Base-by-base conservation (phyloP, 2,329 filamentous ascomycete genomes). In the Blastomyces silverae region DNA sequence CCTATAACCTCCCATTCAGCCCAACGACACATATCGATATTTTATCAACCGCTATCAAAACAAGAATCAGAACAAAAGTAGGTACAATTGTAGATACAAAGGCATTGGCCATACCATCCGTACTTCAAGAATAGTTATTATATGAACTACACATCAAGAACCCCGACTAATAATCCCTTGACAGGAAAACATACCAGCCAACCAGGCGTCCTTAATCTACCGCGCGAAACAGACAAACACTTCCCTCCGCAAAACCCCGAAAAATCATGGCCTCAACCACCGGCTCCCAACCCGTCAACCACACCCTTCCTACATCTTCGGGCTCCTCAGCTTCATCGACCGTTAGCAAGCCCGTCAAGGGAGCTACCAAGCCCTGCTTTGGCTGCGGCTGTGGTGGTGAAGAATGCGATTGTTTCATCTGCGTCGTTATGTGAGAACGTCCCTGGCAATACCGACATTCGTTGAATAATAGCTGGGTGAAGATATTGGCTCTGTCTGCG, bases 321-420 rank as follows among this genome's bases (percentile, higher is more conserved):
- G 68, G 71, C 63, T 74, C 70, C 37, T 71, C 75, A 25, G 73
- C 72, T 17, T 70, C 68, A 17, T 67, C 75, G 22, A 74, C 75
- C 0, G 70, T 78, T 61, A 73, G 70, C 57, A 76, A 76, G 62
- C 76, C 76, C 20, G 75, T 78, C 67, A 76, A 78, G 66, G 66
- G 71, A 2, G 73, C 75, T 3, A 73, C 75, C 10, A 78, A 77
- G 65, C 76, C 76, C 10, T 78, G 76, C 59, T 78, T 78, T 63
- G 75, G 76, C 3, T 78, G 76, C 61, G 76, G 77, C 56, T 78
- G 76, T 39, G 75, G 76, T 7, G 76, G 76, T 66, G 75, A 77
- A 59, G 75, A 76, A 48, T 78, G 76, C 44, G 76, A 78, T 65
- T 77, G 74, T 63, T 77, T 75, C 61, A 74, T 78, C 63, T 78